Percentiles rank a stretch among this genome's conserved stretches.
Conservation (phyloP, 2,329 filamentous ascomycete species). For the Clonostachys solani region DNA sequence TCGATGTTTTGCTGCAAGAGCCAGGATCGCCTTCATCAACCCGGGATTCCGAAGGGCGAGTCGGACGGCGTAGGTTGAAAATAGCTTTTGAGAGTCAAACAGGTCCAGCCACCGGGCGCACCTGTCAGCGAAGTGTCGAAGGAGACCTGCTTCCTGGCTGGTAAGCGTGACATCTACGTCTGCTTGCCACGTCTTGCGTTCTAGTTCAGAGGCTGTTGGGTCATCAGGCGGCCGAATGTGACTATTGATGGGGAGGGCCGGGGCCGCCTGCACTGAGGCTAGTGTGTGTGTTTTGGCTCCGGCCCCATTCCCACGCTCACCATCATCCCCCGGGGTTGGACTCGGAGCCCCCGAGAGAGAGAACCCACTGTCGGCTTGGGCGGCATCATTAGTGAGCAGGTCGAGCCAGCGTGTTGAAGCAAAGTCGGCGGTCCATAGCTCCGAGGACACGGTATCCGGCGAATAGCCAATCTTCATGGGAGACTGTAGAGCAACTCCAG, state of each 20-base stretch:
- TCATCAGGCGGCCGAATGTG: background rate
- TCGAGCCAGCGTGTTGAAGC: constrained; percentile 11
- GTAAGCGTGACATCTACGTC: constrained; percentile 9
- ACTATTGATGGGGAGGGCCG: constrained; percentile 1
- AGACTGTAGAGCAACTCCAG: background rate
- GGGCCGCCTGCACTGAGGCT: constrained; percentile 2
- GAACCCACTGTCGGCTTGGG: constrained; percentile 21
- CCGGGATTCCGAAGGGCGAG: constrained; percentile 37
- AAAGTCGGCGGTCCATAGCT: constrained; percentile 16
- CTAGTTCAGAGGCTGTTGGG: constrained; percentile 5
- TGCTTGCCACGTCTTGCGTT: constrained; percentile 11
- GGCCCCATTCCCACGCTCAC: background rate
- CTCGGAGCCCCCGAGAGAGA: constrained; percentile 12
- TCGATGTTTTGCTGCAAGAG: constrained; percentile 44
- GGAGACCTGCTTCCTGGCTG: constrained; percentile 15
- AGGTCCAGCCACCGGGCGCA: constrained; percentile 7
- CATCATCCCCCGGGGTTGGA: constrained; percentile 4
- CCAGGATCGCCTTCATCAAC: constrained; percentile 50
- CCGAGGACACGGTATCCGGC: constrained; percentile 4
- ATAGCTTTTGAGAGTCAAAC: constrained; percentile 5
- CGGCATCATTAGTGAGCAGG: constrained; percentile 6
- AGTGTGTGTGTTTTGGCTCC: background rate
- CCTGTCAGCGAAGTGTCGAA: constrained; percentile 18
- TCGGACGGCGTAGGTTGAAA: constrained; percentile 7
- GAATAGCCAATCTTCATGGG: background rate